These are phyloP conservation scores for Vicia villosa DNA, from an alignment of 306 rosid species.

Conservation along the genomic window DNA sequence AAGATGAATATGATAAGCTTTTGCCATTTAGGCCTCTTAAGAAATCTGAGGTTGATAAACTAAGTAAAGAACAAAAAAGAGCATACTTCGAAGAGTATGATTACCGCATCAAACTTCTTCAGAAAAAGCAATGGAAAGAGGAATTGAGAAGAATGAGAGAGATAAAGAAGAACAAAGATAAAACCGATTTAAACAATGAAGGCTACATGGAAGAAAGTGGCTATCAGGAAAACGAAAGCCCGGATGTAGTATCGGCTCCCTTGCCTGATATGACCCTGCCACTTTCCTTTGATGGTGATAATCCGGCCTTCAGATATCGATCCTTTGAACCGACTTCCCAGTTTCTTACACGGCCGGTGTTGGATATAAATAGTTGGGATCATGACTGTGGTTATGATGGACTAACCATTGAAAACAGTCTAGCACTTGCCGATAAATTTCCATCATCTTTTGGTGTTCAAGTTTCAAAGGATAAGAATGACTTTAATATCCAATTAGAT, in stretches of 20 bases:
- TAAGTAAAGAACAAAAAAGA: constrained; percentile 73
- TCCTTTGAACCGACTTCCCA: constrained; percentile 91
- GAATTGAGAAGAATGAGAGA: constrained; percentile 90
- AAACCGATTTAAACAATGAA: constrained; percentile 47
- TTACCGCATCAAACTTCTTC: constrained; percentile 90
- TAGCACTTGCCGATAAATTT: constrained; percentile 65
- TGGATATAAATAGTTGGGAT: constrained; percentile 93
- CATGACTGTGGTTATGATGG: constrained; percentile 98
- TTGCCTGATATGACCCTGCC: constrained; percentile 92
- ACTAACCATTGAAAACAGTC: constrained; percentile 75
- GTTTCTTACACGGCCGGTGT: constrained; percentile 79
- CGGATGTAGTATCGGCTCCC: constrained; percentile 90
- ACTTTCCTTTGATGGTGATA: constrained; percentile 86
- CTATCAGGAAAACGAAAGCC: constrained; percentile 68
- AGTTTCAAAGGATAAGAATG: constrained; percentile 91
- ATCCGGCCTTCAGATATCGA: constrained; percentile 85
- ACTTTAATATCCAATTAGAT: constrained; percentile 86
- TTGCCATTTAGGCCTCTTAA: constrained; percentile 90
- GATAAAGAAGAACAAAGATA: constrained; percentile 75
- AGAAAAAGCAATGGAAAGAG: constrained; percentile 94
- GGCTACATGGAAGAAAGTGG: constrained; percentile 65
- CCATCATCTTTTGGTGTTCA: constrained; percentile 81
- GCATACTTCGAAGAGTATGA: constrained; percentile 93
- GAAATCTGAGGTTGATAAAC: constrained; percentile 81
- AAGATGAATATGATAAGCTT: constrained; percentile 88